These are phyloP conservation scores for Austroboletus niveus DNA, from an alignment of 1,284 basidiomycete genomes.

Conservation along the genomic window DNA sequence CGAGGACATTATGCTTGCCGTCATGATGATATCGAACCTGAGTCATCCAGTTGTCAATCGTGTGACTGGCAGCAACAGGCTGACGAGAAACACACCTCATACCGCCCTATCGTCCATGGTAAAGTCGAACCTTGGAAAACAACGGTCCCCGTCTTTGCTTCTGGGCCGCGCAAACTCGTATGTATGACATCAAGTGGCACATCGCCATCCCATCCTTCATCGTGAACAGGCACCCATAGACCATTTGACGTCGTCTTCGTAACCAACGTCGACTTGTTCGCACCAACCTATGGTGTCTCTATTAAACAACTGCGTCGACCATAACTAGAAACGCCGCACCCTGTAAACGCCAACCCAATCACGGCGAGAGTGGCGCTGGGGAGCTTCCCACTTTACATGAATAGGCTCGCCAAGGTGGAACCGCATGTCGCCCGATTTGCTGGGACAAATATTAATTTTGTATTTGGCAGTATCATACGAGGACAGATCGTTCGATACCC, in stretches of 20 bases:
- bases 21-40: constrained; percentile 86
- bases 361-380: constrained; percentile 82
- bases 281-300: constrained; percentile 61
- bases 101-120: constrained; percentile 84
- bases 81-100: constrained; percentile 61
- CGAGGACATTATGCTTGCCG: constrained; percentile 96
- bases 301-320: constrained; percentile 2
- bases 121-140: constrained; percentile 77
- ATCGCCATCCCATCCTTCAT: constrained; percentile 93
- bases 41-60: constrained; percentile 1
- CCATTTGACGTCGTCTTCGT: constrained; percentile 88
- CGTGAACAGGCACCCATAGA: constrained; percentile 90
- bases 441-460: constrained; percentile 60
- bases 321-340: constrained; percentile 34
- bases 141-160: constrained; percentile 63
- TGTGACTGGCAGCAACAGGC: background rate
- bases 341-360: constrained; percentile 98
- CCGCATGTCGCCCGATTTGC: constrained; percentile 45
- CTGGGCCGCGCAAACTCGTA: constrained; percentile 35
- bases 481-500: constrained; percentile 78
- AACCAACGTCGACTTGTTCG: constrained; percentile 78
- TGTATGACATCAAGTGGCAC: constrained; percentile 55
- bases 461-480: constrained; percentile 81
- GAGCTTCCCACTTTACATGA: constrained; percentile 83
- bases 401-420: constrained; percentile 95